These are phyloP conservation scores for Mortierella sp. DNA, from an alignment of 371 early-diverging fungal species.

Conservation along the genomic window DNA sequence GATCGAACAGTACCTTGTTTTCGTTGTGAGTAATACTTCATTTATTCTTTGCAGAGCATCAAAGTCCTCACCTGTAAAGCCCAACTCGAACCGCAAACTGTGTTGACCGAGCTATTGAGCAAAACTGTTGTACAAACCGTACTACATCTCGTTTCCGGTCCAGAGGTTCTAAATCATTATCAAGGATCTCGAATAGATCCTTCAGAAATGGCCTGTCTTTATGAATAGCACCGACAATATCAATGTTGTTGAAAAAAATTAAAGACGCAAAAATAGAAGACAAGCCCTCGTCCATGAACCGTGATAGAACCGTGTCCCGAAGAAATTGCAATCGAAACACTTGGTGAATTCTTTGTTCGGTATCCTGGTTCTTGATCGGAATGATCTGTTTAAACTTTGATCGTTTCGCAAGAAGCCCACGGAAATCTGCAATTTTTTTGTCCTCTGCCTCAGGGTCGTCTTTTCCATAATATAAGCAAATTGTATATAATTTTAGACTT, in stretches of 20 bases:
- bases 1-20: neutral
- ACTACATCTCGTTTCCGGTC: constrained; percentile 75
- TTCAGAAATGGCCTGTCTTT: constrained; percentile 72
- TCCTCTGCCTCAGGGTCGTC: constrained; percentile 80
- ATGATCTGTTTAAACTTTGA: constrained; percentile 81
- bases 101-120: constrained; percentile 74
- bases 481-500: neutral
- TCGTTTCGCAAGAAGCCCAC: constrained; percentile 70
- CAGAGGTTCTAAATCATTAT: constrained; percentile 55
- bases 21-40: neutral
- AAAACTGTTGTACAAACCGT: constrained; percentile 82
- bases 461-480: constrained; percentile 14
- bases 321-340: constrained; percentile 87
- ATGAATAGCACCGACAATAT: constrained; percentile 81
- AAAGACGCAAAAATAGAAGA: constrained; percentile 75
- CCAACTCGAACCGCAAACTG: constrained; percentile 68
- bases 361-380: constrained; percentile 74
- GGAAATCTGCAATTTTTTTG: constrained; percentile 72
- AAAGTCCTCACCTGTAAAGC: constrained; percentile 61
- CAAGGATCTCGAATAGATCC: constrained; percentile 76
- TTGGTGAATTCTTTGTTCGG: constrained; percentile 81
- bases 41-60: neutral
- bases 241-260: constrained; percentile 82
- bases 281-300: constrained; percentile 78
- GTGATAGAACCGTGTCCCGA: constrained; percentile 82